Percentiles rank a stretch among this genome's conserved stretches.
These are phyloP conservation scores for Salinomyces thailandicus DNA, from an alignment of 2,329 filamentous ascomycete genomes.

Conservation along the genomic window DNA sequence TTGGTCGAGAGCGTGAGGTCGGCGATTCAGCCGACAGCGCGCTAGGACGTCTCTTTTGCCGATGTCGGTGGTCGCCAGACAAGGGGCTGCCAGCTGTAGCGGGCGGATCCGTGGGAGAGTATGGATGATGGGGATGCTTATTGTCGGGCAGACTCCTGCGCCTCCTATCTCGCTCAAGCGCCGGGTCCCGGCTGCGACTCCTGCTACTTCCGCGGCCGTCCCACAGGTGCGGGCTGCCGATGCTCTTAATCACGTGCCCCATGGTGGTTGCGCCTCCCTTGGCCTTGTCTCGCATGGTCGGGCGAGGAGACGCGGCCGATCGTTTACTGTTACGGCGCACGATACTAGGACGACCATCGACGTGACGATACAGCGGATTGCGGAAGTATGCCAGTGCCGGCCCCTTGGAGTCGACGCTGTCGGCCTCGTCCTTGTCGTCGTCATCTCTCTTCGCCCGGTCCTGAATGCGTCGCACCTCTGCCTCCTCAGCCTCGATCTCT, in stretches of 20 bases:
- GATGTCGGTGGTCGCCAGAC: conserved; percentile 2
- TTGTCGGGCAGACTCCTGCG: conserved; percentile 15
- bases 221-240: conserved; percentile 28
- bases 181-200: conserved; percentile 15
- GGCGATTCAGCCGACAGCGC: conserved; percentile 1
- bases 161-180: conserved; percentile 10
- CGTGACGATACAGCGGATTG: conserved; percentile 39
- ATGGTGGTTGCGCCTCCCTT: conserved; percentile 27
- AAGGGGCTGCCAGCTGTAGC: conserved; percentile 1
- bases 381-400: conserved; percentile 39
- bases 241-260: conserved; percentile 26
- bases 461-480: conserved; percentile 15
- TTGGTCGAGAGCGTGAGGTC: neutral
- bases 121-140: conserved; percentile 12
- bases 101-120: conserved; percentile 10
- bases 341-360: conserved; percentile 33
- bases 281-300: conserved; percentile 25
- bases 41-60: conserved; percentile 7
- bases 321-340: conserved; percentile 30
- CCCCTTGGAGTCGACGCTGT: conserved; percentile 33
- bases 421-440: conserved; percentile 25
- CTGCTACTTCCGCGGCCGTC: conserved; percentile 18
- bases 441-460: conserved; percentile 11
- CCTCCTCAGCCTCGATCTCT: conserved; percentile 18
- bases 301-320: conserved; percentile 22